These are phyloP conservation scores for Cordyceps cateniannulata DNA, from an alignment of 2,329 filamentous ascomycete genomes.

Conservation along the genomic window DNA sequence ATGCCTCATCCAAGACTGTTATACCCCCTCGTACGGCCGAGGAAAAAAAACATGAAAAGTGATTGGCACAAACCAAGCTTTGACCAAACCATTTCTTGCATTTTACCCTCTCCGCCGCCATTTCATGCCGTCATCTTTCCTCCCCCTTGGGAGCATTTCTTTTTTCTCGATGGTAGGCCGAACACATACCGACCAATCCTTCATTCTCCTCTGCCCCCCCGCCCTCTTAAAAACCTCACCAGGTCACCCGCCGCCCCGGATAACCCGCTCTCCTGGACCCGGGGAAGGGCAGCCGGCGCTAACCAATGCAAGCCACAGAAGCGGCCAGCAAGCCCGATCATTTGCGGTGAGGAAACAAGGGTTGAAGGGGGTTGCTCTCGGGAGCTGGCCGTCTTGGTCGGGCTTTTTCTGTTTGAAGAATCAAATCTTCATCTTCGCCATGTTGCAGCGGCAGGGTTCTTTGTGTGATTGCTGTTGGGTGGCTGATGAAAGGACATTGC, in stretches of 20 bases:
- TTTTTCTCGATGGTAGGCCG: not conserved
- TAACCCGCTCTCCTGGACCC: slow-evolving; percentile 7
- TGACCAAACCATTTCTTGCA: not conserved
- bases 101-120: not conserved
- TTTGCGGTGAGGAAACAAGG: slow-evolving; percentile 6
- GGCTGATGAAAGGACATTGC: not conserved
- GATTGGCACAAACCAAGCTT: not conserved
- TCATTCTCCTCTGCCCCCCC: not conserved
- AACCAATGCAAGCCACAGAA: slow-evolving; percentile 2
- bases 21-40: not conserved
- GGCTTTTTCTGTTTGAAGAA: not conserved
- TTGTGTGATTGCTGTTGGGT: not conserved
- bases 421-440: too few relatives aligned
- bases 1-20: not conserved
- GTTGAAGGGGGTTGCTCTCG: not conserved
- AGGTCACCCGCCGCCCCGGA: slow-evolving; percentile 1
- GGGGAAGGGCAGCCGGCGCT: slow-evolving; percentile 3
- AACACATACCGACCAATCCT: not conserved
- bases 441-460: not conserved
- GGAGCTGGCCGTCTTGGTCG: not conserved
- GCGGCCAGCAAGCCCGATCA: slow-evolving; percentile 1
- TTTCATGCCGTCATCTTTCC: not conserved
- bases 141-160: not conserved
- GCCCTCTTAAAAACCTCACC: not conserved
- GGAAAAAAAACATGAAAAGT: not conserved